Evolutionary conservation across 805 yeast genomes (phyloP), one percentile per base, ranked within the genome.

Genomic region (Barnettozyma californica): DNA sequence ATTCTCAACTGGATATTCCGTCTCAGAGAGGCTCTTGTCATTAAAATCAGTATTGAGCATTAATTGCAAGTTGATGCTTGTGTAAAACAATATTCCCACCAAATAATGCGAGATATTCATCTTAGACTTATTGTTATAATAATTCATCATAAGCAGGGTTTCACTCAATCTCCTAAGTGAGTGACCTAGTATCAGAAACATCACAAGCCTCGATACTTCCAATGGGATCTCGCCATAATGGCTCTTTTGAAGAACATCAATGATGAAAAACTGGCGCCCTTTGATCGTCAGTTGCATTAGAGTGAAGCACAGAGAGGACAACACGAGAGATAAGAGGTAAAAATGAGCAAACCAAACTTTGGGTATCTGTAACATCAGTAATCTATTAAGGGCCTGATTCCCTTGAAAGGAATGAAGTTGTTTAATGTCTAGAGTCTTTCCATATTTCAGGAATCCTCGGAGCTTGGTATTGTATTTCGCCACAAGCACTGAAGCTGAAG

Each of bases 61-160:
- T 23, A 68, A 53, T 20, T 71, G 73, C 9, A 73, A 25, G 46
- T 78, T 73, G 9, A 82, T 66, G 1, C 75, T 61, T 0, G 76
- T 47, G 53, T 86, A 86, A 57, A 80, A 84, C 55, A 72, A 68
- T 4, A 83, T 31, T 0, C 94, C 95, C 4, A 77, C 83, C 1
- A 80, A 44, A 56, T 84, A 86, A 64, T 86, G 94, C 1, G 79
- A 68, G 34, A 84, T 56, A 58, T 84, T 83, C 70, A 86, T 85
- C 50, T 72, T 72, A 2, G 89, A 72, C 1, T 58, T 57, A 11
- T 34, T 23, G 2, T 61, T 40, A 4, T 75, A 68, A 60, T 75
- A 80, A 34, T 70, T 76, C 35, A 76, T 69, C 19, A 85, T 69
- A 44, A 55, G 68, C 2, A 68, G 49, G 39, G 85, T 77, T 60